Evolutionary conservation across 352 stramenopile genomes (phyloP), one percentile per base, ranked within the genome.

Genomic region (Aphanomyces astaci): DNA sequence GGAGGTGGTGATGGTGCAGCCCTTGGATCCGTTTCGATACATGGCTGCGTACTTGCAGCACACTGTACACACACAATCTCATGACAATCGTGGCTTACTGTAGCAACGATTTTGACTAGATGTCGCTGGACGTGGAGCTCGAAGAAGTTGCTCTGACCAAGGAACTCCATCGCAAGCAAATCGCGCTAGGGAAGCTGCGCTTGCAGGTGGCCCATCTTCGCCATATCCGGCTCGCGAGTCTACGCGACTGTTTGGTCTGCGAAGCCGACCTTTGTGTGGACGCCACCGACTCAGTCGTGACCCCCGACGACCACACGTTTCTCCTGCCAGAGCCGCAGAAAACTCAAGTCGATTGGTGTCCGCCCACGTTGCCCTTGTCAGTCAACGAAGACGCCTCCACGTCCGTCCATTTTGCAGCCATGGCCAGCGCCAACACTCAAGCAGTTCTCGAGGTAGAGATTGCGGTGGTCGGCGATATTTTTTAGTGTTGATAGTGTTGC

Each of bases 101-200:
- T n/a, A n/a, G 48, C 0, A 28, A 55, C 19, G 25, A 28, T 1
- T 17, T 55, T 46, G 30, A 51, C 2, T 33, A 68, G 62, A 52
- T 52, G 30, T 36, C 49, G 4, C 62, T 68, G 2, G 22, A 59
- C 19, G 62, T 40, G 4, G 62, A 68, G 17, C 62, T 45, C 22
- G 62, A 68, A 36, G 62, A 68, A 10, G n/a, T 60, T 10, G 33
- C 39, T 7, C 22, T 68, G 27, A 43, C 62, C 17, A 51, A 52
- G 30, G 62, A 68, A 27, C 32, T 68, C 28, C 62, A 68, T 45
- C 56, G 45, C 17, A 68, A 68, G 32, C 62, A 68, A 28, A 68
- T 68, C 31, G 24, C 9, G 13, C 33, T 68, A 10, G 62, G 62
- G 4, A 51, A 52, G 11, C 28, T 68, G 24, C 62, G 62, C 31